Evolutionary conservation across 1,139 yeast species (phyloP), one percentile per base, ranked within the genome.

Genomic region (Maudiozyma humilis): DNA sequence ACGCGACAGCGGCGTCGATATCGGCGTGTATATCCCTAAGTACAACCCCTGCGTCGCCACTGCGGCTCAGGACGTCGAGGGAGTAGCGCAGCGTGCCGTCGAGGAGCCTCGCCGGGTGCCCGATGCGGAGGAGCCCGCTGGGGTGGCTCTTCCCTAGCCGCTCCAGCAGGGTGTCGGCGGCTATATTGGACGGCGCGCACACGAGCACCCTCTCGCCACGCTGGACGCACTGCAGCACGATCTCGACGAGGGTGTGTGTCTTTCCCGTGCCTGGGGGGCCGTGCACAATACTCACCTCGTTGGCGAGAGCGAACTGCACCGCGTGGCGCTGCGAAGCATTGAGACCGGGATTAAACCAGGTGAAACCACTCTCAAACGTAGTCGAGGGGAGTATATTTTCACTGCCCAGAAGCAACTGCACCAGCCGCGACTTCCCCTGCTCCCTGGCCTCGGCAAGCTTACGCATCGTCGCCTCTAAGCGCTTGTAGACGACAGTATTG

Each of bases 131-230:
- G 23, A 91, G 65, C 41, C 71, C 72, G 7, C 75, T 79, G 1
- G 76, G 73, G 20, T 73, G 55, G 4, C 64, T 66, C 13, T 65
- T 63, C n/a, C 79, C 72, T 20, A 89, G 64, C 48, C 96, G 69
- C 59, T 89, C 97, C 41, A 88, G 65, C 27, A 91, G 84, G 0
- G 95, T 91, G 62, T 91, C 97, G 0, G 88, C 96, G 0, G 96
- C 80, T n/a, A 88, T 82, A 59, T 91, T 91, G 0, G 97, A 89
- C 0, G 97, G 95, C 0, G 96, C 97, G 66, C 97, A 89, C 0
- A 91, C 93, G 35, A 91, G 68, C 0, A 91, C 81, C 42, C 91
- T 69, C 52, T 40, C 44, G 7, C 79, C 78, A 13, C 67, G 66
- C 14, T 68, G 69, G 0, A 82, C 73, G 44, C 87, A 66, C 57